Base-by-base conservation (phyloP, 495 filamentous ascomycete species). In the Hypoxylon cercidicola region DNA sequence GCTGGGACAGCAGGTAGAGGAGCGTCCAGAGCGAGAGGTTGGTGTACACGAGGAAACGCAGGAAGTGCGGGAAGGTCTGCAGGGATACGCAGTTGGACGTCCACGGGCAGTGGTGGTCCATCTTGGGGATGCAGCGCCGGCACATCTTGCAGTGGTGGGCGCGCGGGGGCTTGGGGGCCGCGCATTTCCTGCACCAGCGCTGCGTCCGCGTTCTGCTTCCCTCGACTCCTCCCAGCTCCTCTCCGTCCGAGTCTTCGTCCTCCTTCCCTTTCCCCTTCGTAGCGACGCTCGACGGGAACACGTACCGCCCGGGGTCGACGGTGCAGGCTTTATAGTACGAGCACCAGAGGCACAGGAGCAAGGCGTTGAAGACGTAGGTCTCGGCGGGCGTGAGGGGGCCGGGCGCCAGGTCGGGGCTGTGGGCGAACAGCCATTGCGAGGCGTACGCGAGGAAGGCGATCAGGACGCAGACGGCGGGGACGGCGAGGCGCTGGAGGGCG, bases 21-120 rank as follows among this genome's bases (percentile, higher is more conserved):
- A 85, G 77, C 32, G 73, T 75, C 76, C 79, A 81, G 78, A 94
- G 93, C 4, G 89, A 81, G 23, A 83, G 61, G 40, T 91, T 88
- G 25, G 90, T 82, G 77, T 90, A 96, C 72, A 90, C 81, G 19
- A 97, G 78, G 75, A 97, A 97, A 49, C 93, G 93, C 13, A 95
- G 73, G 75, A 96, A 97, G 76, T 96, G 89, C 10, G 93, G 93
- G 70, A 94, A 90, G 11, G 93, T 96, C 52, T 88, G 87, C 73
- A 96, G 84, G 2, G 93, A 97, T 41, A 98, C 92, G 77, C 95
- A 99, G 74, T 96, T 97, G 41, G 80, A 77, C 1, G 93, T 97
- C 95, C 95, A 99, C 0, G 95, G 93, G 71, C 95, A 99, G 78
- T 99, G 95, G 76, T 99, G 95, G 80, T 99, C 95, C 96, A 99